Base-by-base conservation (phyloP, 2,329 filamentous ascomycete species). In the Dichotomopilus funicola region DNA sequence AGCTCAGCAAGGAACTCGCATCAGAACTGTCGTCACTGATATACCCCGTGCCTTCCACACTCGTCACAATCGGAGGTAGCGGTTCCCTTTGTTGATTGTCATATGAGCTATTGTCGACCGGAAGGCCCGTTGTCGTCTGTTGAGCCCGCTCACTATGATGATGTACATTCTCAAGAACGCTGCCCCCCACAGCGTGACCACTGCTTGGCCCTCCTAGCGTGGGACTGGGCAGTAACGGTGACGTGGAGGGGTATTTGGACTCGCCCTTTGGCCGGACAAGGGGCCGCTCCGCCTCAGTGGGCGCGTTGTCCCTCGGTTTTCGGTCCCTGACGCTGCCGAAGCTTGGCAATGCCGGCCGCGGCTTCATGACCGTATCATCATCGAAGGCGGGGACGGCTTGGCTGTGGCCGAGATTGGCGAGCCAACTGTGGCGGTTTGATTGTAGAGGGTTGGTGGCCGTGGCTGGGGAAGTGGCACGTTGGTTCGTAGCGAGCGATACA, bases 321-420 rank as follows among this genome's bases (percentile, higher is more conserved):
- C 80, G 83, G 34, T 85, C 82, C 27, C 86, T 78, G 27, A 91
- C 76, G 64, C 88, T 91, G 13, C 87, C 87, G 68, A 91, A 91
- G 1, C 79, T 85, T 1, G 88, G 88, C 40, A 91, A 71, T 1
- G 83, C 83, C 6, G 88, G 87, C 36, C 87, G 75, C n/a, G 88
- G 88, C 61, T 83, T 83, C 85, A 90, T 89, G 11, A 83, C 72
- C 57, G 85, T 79, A 43, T 87, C 83, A 35, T 87, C 82, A n/a
- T 85, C 77, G 2, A 76, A 61, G 9, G 70, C 57, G 12, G 71
- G 51, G 0, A 64, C 64, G 4, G 81, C 80, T 62, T 79, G 79
- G 63, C 78, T 77, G 44, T 72, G 73, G 4, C 73, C 74, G 27
- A 81, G 71, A 53, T 72, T 74, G 61, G 69, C 75, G 40, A 79